Base-by-base conservation (phyloP, 192 early-diverging fungal species). In the Spizellomyces punctatus region DNA sequence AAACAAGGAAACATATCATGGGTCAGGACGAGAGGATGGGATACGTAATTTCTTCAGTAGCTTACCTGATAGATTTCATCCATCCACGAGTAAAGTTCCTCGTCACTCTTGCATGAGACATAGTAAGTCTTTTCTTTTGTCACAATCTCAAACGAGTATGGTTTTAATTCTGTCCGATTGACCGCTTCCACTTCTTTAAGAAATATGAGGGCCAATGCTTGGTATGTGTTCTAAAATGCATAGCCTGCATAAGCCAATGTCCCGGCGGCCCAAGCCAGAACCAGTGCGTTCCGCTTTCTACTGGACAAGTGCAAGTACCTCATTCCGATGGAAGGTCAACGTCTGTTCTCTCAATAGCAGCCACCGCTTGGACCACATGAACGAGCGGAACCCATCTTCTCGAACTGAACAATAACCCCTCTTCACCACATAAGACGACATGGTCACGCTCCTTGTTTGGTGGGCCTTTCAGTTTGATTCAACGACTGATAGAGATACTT, bases 21-120 rank as follows among this genome's bases (percentile, higher is more conserved):
- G 27, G 27, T 36, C 27, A 36, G 27, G 27, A 54, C 50, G 12
- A 54, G 50, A 54, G 17, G 50, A 4, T 54, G 1, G 17, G 50
- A 36, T 2, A 36, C 27, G 3, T 36, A 3, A 36, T 36, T 36
- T 36, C n/a, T 19, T 22, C 5, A 6, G 0, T 7, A 7, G 27
- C 74, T 5, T 19, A 93, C 91, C 74, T 91, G 91, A 81, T 98
- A 98, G 77, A 99, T 93, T 74, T 94, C 92, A 73, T 99, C 96
- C 88, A 98, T 94, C 98, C 98, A 99, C 55, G 90, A 90, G 77
- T 99, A 99, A 42, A 99, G 83, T 76, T 99, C 96, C 75, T 96
- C 93, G 77, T 99, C 98, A 73, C 88, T 94, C 75, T 91, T 93
- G 77, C 94, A 96, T 9, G 94, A 89, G 42, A 99, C 81, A 76